Evolutionary conservation across 345 rosid species (phyloP).

Genomic region (Citrus inodora): DNA sequence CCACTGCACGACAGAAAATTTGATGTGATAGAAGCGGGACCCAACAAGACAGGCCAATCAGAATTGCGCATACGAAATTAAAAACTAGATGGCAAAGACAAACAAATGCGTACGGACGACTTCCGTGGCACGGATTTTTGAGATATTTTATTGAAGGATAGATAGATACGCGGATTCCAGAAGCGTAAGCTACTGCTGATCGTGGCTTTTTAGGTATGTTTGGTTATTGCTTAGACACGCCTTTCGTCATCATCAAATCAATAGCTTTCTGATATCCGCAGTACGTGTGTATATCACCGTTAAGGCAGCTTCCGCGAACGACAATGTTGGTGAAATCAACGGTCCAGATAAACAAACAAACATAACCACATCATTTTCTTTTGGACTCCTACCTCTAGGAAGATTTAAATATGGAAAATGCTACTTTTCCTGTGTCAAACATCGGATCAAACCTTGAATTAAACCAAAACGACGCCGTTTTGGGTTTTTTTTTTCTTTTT

Average conservation of each 20-base stretch:
- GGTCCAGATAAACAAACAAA: background rate
- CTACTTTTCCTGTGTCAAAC: rapidly evolving
- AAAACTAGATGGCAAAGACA: background rate
- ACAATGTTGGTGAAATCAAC: background rate
- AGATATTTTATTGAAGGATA: background rate
- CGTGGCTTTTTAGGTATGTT: background rate
- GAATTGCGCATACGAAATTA: background rate
- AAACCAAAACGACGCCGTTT: rapidly evolving
- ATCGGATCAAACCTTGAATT: rapidly evolving
- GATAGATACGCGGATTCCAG: background rate
- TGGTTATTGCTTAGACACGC: background rate
- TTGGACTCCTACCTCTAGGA: too few species aligned
- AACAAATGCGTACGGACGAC: background rate
- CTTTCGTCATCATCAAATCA: background rate
- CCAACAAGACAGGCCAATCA: background rate
- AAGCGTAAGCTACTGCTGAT: background rate
- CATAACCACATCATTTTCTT: too few species aligned
- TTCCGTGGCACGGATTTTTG: constrained; percentile 10
- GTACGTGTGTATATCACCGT: background rate
- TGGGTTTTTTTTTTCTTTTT: too few species aligned
- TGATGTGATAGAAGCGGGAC: background rate
- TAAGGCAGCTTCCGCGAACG: background rate
- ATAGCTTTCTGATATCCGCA: background rate
- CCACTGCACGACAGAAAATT: background rate
- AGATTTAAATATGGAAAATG: too few species aligned